Evolutionary conservation across 305 asterid species (phyloP).

Genomic region (Fraxinus xanthoxyloides): DNA sequence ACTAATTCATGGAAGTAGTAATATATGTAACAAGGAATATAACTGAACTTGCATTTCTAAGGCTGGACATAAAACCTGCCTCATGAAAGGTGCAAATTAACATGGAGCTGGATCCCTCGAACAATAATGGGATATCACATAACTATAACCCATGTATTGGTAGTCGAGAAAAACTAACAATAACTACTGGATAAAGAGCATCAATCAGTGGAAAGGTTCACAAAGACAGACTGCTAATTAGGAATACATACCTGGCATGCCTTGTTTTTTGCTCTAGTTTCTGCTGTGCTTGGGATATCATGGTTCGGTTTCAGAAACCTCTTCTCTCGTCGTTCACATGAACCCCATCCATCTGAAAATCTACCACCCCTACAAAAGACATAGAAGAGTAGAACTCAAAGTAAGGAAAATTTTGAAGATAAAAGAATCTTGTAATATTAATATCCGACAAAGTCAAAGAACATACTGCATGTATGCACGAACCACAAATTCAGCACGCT

Average conservation of each 20-base stretch:
- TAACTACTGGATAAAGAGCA: not conserved
- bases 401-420: constrained; percentile 9
- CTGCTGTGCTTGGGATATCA: constrained; percentile 97
- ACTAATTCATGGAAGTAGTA: not conserved
- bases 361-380: constrained; percentile 68
- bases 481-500: constrained; percentile 84
- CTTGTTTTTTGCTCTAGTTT: constrained; percentile 96
- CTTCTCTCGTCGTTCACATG: constrained; percentile 91
- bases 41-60: not conserved
- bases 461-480: constrained; percentile 96
- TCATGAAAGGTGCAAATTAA: not conserved
- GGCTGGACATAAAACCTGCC: not conserved
- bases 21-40: not conserved
- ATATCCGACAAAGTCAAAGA: constrained; percentile 16
- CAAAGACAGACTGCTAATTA: not conserved
- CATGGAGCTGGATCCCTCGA: not conserved
- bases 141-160: not conserved
- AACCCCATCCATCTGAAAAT: constrained; percentile 99
- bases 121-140: not conserved
- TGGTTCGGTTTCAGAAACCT: constrained; percentile 86
- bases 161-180: not conserved
- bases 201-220: not conserved
- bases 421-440: not conserved
- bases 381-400: constrained; percentile 3
- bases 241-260: constrained; percentile 77